Evolutionary conservation across 208 protist species (phyloP).

Genomic region (Acanthamoeba healyi): DNA sequence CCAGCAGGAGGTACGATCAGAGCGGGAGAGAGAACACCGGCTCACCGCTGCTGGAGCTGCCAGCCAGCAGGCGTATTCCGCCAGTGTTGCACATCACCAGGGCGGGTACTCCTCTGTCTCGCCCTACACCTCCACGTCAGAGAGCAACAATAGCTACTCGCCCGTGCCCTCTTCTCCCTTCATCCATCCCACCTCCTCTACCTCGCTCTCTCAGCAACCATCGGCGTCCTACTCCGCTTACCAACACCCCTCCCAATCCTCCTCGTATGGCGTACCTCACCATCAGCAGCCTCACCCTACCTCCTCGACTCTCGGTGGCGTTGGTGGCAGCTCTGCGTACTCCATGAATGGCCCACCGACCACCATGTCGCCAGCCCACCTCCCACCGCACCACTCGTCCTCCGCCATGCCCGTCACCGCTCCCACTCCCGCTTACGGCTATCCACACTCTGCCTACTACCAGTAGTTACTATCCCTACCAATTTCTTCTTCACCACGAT

Average conservation of each 20-base stretch:
- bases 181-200: not conserved
- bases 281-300: not conserved
- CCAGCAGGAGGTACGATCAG: not conserved
- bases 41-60: not conserved
- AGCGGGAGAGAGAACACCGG: constrained; percentile 6
- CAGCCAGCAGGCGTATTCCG: not conserved
- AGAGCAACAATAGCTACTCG: not conserved
- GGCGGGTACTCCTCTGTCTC: not conserved
- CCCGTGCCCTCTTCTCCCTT: not conserved
- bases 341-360: not conserved
- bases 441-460: not conserved
- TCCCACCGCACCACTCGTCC: constrained; percentile 1
- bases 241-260: not conserved
- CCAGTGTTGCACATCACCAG: not conserved
- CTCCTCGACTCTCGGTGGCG: not conserved
- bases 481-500: too few relatives aligned
- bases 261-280: not conserved
- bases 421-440: not conserved
- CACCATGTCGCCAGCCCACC: constrained; percentile 8
- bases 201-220: not conserved
- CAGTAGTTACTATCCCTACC: not conserved
- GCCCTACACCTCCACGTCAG: not conserved
- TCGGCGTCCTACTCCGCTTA: not conserved
- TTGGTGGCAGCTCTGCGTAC: not conserved
- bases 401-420: not conserved